These are phyloP conservation scores for Scenedesmus sp. DNA, from an alignment of 163 green algal genomes.

Conservation along the genomic window DNA sequence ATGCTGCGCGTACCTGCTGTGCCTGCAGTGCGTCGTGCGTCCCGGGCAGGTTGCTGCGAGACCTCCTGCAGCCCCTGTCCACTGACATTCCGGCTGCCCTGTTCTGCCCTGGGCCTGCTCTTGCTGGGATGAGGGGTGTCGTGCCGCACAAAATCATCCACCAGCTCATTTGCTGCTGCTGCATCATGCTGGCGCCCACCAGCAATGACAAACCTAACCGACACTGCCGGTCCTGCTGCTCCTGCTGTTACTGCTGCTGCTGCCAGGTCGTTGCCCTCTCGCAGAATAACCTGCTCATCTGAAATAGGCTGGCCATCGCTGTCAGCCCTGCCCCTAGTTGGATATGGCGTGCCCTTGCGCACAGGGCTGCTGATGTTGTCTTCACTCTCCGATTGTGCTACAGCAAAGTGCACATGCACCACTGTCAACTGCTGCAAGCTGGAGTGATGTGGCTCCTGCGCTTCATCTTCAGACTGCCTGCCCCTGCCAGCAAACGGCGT, in stretches of 20 bases:
- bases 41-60: not conserved
- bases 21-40: not conserved
- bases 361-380: not conserved
- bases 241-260: not conserved
- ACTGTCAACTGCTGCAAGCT: too few relatives aligned
- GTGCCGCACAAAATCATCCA: not conserved
- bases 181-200: not conserved
- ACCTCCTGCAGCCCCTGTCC: not conserved
- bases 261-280: not conserved
- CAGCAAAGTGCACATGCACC: constrained; percentile 12
- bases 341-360: not conserved
- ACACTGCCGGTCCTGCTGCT: not conserved
- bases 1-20: not conserved
- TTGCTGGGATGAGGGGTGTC: not conserved
- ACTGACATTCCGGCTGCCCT: not conserved
- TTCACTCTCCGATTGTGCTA: not conserved
- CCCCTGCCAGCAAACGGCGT: not conserved
- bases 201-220: not conserved
- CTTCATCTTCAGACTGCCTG: not conserved
- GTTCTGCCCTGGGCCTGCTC: not conserved
- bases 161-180: not conserved
- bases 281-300: not conserved
- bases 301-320: not conserved
- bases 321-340: not conserved
- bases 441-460: not conserved